Evolutionary conservation across 2,329 filamentous ascomycete genomes (phyloP), one percentile per base, ranked within the genome.

Genomic region (Ceratocystis huliohia): DNA sequence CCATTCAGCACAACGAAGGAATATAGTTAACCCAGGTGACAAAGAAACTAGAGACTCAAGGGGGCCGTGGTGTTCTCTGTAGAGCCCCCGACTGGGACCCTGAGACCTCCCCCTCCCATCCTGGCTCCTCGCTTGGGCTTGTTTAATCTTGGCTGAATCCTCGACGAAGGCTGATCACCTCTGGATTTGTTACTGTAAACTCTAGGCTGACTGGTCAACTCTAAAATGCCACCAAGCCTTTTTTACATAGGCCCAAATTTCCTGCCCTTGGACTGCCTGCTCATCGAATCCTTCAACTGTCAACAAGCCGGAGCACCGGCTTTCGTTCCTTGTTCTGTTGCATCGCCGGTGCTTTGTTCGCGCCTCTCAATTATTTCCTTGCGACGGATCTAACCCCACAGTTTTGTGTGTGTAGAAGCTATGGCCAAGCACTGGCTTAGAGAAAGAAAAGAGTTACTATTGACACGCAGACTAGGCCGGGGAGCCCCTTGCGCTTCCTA

Each of bases 71-170:
- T 59, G 56, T 7, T 20, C 56, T 59, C 28, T 50, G 10, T 22
- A 33, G 56, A 30, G 37, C 28, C 25, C 53, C 33, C 25, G 13
- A 30, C 8, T 59, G 33, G 7, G 15, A 15, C 48, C 13, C 25
- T 59, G 15, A 7, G 28, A 33, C 33, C 56, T 33, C 22, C n/a
- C 28, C 17, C 33, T 17, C 17, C 17, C 25, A 33, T 59, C 56
- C 56, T 59, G 17, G 28, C 56, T 59, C 1, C 17, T 59, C 56
- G 56, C 56, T 59, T 53, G 20, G 28, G 56, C 56, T 15, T 59
- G 56, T 59, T 59, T 59, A 59, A 59, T 59, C 17, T 59, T 59
- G 28, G 25, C 56, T 59, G 56, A 37, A 59, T 59, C 56, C 56
- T 20, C 56, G n/a, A 3, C 13, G 17, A 59, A 37, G n/a, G 28